A percentile compares a stretch with the other conserved stretches of the same genome.
phyloP scores from a whole-genome alignment of 352 stramenopile species.

The Blastocystis sp. region DNA sequence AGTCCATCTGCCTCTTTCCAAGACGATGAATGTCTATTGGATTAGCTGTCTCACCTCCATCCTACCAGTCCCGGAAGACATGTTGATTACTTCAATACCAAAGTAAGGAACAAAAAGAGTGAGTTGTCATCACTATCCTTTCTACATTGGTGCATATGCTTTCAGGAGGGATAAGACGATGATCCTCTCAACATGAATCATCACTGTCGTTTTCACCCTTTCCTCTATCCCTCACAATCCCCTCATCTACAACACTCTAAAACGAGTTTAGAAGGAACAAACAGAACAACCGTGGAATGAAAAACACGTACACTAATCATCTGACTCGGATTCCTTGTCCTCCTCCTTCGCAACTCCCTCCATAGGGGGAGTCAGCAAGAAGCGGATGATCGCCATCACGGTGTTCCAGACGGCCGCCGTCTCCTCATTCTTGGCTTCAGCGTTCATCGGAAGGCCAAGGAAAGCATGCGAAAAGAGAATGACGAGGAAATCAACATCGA shows the following conservation, averaged over 20 bases:
- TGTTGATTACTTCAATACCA: neutral
- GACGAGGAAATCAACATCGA: conserved; percentile 34
- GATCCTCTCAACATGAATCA: too few relatives aligned
- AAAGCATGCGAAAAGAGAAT: conserved; percentile 55
- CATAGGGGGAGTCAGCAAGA: conserved; percentile 6
- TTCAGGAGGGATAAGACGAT: too few relatives aligned
- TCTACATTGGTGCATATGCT: too few relatives aligned
- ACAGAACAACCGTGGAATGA: neutral
- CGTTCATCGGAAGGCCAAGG: conserved; percentile 31
- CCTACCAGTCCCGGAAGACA: conserved; percentile 41
- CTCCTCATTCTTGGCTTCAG: neutral
- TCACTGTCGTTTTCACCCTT: too few relatives aligned
- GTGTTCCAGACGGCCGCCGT: neutral
- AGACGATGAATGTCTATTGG: conserved; percentile 61
- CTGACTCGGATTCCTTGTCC: conserved; percentile 34
- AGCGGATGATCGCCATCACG: conserved; percentile 64
- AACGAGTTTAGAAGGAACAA: neutral
- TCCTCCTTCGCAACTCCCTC: neutral
- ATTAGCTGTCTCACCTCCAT: neutral
- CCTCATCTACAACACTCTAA: too few relatives aligned
- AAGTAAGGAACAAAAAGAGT: too few relatives aligned
- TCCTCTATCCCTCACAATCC: too few relatives aligned
- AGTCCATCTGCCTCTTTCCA: conserved; percentile 50
- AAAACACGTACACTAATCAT: conserved; percentile 31
- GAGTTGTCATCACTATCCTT: too few relatives aligned